Base-by-base conservation (phyloP, 2,329 filamentous ascomycete species). In the Colletotrichum salicis region DNA sequence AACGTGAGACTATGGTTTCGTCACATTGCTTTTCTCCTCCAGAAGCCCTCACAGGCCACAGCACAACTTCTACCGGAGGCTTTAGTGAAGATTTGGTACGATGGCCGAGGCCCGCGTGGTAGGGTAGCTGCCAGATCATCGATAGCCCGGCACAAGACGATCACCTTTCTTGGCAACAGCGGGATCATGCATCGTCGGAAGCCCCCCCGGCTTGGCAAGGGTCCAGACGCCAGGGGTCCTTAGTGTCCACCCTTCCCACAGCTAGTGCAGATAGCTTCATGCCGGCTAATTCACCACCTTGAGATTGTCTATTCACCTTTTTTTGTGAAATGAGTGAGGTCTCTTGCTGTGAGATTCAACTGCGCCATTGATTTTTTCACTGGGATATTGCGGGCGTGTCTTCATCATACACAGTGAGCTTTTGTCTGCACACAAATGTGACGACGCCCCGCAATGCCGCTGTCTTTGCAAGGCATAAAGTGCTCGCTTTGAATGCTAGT, bases 181-280 rank as follows among this genome's bases (percentile, higher is more conserved):
- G 68, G 68, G 64, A 71, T 68, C 57, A 52, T 61, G 68, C 64
- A 71, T 41, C 57, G 45, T 41, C 64, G 57, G 37, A 31, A 41
- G n/a, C 12, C 57, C 64, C 64, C 64, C 41, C 63, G 64, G 41
- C 68, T 68, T 68, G 68, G 64, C 68, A 71, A 48, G 68, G 68
- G 68, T 68, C 74, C 5, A 76, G 74, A 4, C 54, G 41, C 54
- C 62, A 66, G 67, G 67, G 67, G 61, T 59, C 41, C 1, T 12
- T 12, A 10, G 67, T 59, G 61, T 51, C 41, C 67, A 55, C 61
- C 11, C 66, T n/a, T 31, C 29, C 11, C 37, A 41, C 45, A 56
- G 24, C 37, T 15, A 41, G 29, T 3, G 15, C 33, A 1, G 5
- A n/a, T 12, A 24, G 29, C 35, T 24, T 48, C 35, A 15, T 33